phyloP scores from a whole-genome alignment of 164 flowering plant species.

The Chloranthus sessilifolius region DNA sequence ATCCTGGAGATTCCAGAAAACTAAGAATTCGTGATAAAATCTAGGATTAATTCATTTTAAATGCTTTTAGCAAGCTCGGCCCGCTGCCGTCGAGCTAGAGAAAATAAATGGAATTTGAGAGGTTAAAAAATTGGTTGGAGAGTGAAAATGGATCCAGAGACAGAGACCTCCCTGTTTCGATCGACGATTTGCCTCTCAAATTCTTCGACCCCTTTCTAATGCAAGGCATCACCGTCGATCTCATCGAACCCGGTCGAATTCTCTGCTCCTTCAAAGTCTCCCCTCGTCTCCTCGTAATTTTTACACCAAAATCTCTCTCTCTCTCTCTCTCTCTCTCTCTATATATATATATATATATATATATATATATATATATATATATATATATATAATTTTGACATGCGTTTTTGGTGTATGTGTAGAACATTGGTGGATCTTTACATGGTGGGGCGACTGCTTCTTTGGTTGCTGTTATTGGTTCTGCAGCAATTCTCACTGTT shows the following conservation, averaged over 20 bases:
- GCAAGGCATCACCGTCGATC: conserved; percentile 10
- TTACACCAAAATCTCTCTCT: neutral
- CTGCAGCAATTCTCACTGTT: conserved; percentile 13
- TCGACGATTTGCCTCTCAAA: neutral
- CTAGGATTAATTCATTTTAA: too few species aligned
- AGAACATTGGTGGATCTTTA: conserved; percentile 12
- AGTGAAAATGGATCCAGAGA: too few species aligned
- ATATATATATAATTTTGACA: conserved; percentile 9
- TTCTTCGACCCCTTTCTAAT: conserved; percentile 10
- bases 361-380: too few species aligned
- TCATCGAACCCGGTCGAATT: conserved; percentile 14
- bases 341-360: too few species aligned
- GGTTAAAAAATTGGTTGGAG: too few species aligned
- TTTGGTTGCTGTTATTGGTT: conserved; percentile 16
- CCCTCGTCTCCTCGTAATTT: conserved; percentile 7
- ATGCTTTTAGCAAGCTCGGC: too few species aligned
- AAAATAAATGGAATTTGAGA: too few species aligned
- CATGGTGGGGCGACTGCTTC: conserved; percentile 20
- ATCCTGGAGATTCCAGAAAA: too few species aligned
- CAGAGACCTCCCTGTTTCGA: conserved; percentile 4
- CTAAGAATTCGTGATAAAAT: too few species aligned
- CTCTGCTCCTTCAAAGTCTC: conserved; percentile 16
- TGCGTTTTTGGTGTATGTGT: too few species aligned
- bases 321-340: neutral
- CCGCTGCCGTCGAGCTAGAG: too few species aligned